Evolutionary conservation across 2,329 filamentous ascomycete genomes (phyloP).

Genomic region (Cercospora nicotianae): DNA sequence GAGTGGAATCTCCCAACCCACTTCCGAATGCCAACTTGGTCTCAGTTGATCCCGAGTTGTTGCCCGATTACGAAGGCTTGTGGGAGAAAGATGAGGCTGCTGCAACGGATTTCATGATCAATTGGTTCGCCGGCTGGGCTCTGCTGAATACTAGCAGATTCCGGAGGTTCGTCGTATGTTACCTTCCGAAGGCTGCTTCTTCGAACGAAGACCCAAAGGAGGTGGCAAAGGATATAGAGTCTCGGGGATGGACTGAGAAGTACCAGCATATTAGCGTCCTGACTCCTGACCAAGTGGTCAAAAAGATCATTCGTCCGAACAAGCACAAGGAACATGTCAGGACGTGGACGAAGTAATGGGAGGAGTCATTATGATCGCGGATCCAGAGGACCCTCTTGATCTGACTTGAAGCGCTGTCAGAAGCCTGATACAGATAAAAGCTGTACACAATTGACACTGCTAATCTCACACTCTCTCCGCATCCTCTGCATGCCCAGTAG

Average conservation of each 20-base stretch:
- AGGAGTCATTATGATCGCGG: background rate
- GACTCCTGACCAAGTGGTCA: conserved; percentile 18
- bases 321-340: background rate
- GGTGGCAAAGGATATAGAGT: conserved; percentile 21
- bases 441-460: background rate
- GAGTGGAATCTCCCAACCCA: conserved; percentile 19
- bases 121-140: conserved; percentile 39
- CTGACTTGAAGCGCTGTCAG: background rate
- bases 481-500: conserved; percentile 44
- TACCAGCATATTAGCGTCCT: conserved; percentile 34
- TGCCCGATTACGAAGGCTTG: conserved; percentile 28
- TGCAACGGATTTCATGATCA: conserved; percentile 35
- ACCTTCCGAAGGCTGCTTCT: conserved; percentile 24
- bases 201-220: conserved; percentile 2
- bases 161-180: conserved; percentile 35
- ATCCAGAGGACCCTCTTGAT: too few species aligned
- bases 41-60: conserved; percentile 27
- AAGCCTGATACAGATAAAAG: background rate
- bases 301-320: background rate
- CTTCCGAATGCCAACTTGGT: conserved; percentile 26
- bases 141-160: conserved; percentile 28
- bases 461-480: conserved; percentile 23
- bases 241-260: conserved; percentile 30
- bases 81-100: conserved; percentile 30
- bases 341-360: background rate